Conservation (phyloP, 768 basidiomycete species). For the Lactifluus hygrophoroides region DNA sequence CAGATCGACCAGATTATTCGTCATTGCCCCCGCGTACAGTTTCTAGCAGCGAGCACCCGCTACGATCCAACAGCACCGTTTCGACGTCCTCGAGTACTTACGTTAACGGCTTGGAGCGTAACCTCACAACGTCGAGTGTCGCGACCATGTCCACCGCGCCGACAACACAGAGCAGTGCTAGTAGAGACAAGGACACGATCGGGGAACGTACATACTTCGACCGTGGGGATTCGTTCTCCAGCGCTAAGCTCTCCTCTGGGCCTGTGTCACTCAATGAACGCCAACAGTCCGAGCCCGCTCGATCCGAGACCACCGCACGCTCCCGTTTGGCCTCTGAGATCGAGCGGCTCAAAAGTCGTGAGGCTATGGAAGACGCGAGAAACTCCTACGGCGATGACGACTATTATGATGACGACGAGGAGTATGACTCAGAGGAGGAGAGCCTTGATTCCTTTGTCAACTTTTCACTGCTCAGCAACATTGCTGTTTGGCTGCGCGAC, state of each 20-base stretch:
- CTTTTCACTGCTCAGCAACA: constrained; percentile 76
- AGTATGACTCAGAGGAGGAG: constrained; percentile 44
- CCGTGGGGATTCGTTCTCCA: constrained; percentile 6
- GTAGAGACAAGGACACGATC: constrained; percentile 5
- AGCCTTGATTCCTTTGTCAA: constrained; percentile 77
- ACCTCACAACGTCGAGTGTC: constrained; percentile 15
- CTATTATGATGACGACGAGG: constrained; percentile 36
- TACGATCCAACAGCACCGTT: constrained; percentile 14
- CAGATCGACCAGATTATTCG: background rate
- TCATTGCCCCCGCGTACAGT: constrained; percentile 1
- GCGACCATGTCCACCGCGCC: constrained; percentile 10
- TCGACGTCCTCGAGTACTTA: constrained; percentile 15
- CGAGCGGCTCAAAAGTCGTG: constrained; percentile 27
- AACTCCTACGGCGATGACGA: constrained; percentile 37
- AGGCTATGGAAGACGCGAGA: constrained; percentile 26
- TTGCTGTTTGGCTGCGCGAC: constrained; percentile 84
- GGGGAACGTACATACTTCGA: background rate
- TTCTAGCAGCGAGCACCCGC: constrained; percentile 9
- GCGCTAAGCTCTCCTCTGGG: background rate
- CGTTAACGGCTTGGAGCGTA: constrained; percentile 11
- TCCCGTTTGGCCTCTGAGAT: constrained; percentile 19
- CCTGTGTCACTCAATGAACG: background rate
- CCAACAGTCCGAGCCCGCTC: constrained; percentile 4
- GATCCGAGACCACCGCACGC: constrained; percentile 14
- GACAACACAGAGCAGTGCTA: constrained; percentile 4